Evolutionary conservation across 1,139 yeast genomes (phyloP).

Genomic region (Taiozyma sp.): DNA sequence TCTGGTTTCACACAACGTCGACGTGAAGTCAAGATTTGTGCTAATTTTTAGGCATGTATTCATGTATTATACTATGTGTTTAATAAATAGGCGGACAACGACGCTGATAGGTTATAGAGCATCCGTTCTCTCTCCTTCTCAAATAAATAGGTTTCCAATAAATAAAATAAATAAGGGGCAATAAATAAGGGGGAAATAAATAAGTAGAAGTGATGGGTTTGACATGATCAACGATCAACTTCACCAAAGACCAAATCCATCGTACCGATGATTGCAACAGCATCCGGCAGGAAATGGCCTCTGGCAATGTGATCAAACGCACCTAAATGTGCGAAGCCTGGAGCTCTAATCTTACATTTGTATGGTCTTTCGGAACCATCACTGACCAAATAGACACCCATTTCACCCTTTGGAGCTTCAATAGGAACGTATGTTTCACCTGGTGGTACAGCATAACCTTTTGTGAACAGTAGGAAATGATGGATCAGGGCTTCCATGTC

Average conservation of each 20-base stretch:
- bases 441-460: constrained; percentile 85
- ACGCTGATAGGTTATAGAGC: background rate
- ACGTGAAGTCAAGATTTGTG: too few species aligned
- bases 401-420: constrained; percentile 95
- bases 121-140: background rate
- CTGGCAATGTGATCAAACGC: constrained; percentile 85
- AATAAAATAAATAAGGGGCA: constrained; percentile 6
- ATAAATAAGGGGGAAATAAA: constrained; percentile 2
- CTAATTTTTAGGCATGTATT: background rate
- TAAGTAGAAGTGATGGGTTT: background rate
- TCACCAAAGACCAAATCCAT: constrained; percentile 96
- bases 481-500: constrained; percentile 93
- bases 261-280: constrained; percentile 91
- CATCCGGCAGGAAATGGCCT: constrained; percentile 87
- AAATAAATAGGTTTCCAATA: constrained; percentile 7
- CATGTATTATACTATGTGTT: background rate
- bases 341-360: constrained; percentile 90
- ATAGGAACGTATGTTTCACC: constrained; percentile 92
- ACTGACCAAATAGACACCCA: constrained; percentile 87
- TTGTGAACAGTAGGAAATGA: constrained; percentile 82
- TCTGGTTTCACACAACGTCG: too few species aligned
- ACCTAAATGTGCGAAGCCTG: constrained; percentile 87
- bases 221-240: constrained; percentile 65
- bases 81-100: constrained; percentile 8
- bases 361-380: constrained; percentile 91